Evolutionary conservation across 2,329 filamentous ascomycete genomes (phyloP).

Genomic region (Penicillium digitatum): DNA sequence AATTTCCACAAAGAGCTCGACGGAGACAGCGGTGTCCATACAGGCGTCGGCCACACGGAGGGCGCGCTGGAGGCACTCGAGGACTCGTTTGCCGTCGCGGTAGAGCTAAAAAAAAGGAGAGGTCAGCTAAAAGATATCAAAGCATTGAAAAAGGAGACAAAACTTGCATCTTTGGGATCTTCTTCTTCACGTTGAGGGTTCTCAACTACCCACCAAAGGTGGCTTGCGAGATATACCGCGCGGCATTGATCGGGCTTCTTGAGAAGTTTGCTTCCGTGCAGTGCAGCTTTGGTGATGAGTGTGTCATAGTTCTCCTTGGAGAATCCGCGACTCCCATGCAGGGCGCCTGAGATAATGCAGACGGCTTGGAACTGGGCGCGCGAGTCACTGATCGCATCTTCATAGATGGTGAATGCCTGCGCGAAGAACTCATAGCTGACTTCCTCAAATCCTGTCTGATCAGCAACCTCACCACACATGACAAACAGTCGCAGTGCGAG

Average conservation of each 20-base stretch:
- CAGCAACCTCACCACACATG: slow-evolving; percentile 85
- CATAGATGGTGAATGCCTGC: slow-evolving; percentile 96
- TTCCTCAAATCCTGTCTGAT: slow-evolving; percentile 88
- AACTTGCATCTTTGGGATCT: slow-evolving; percentile 70
- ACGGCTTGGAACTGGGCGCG: slow-evolving; percentile 97
- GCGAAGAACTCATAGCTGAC: slow-evolving; percentile 98
- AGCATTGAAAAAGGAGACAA: slow-evolving; percentile 15
- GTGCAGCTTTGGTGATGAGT: slow-evolving; percentile 92
- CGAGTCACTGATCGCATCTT: slow-evolving; percentile 92
- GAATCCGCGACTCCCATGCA: slow-evolving; percentile 87
- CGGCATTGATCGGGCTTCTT: slow-evolving; percentile 98
- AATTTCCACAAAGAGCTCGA: slow-evolving; percentile 97
- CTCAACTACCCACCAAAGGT: slow-evolving; percentile 96
- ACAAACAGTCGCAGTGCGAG: slow-evolving; percentile 85
- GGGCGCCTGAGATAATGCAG: slow-evolving; percentile 81
- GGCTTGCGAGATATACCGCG: slow-evolving; percentile 92
- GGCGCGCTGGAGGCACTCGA: slow-evolving; percentile 92
- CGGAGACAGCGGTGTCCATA: slow-evolving; percentile 96
- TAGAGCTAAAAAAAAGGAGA: slow-evolving; percentile 63
- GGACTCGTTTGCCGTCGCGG: slow-evolving; percentile 91
- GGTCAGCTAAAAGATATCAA: slow-evolving; percentile 5
- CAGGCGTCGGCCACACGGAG: slow-evolving; percentile 95
- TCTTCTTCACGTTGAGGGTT: slow-evolving; percentile 72
- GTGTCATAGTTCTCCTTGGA: slow-evolving; percentile 98
- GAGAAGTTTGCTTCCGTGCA: slow-evolving; percentile 93